Base-by-base conservation (phyloP, 2,329 filamentous ascomycete species). In the Exophiala viscosa region DNA sequence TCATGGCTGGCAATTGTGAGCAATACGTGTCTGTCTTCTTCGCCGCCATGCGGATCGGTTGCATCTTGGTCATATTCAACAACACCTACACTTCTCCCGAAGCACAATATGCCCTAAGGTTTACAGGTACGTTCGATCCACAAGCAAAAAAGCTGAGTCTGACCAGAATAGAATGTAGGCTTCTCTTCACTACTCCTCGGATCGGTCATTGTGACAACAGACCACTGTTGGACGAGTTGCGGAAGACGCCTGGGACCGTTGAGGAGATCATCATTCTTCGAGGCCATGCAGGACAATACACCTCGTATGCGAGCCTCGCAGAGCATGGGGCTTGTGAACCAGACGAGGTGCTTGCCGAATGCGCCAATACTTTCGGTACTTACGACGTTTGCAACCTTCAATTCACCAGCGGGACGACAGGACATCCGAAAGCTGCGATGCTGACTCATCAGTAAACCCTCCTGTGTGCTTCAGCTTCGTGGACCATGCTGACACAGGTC, bases 31-130 rank as follows among this genome's bases (percentile, higher is more conserved):
- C 85, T 2, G 78, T 89, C 13, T 88, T 89, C 74, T 89, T 90
- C 60, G 86, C 85, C 3, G 84, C 83, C 9, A 82, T 84, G 36
- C 77, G 81, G 42, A 55, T 87, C 14, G 84, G 85, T 8, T 83
- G 80, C 42, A 83, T 86, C 41, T 74, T 90, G 47, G 87, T 90
- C 23, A 88, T 90, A 40, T 73, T 91, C 60, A 91, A 91, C 72
- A 91, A 90, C 70, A 91, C 87, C 0, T 91, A 91, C 66, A 91
- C 87, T 1, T 77, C 84, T 2, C 81, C 79, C 1, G 87, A 91
- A 69, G 83, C 86, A 43, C 78, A 83, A 66, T 86, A 87, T 67
- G 87, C 85, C 8, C 69, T 91, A 23, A 78, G 79, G 49, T 88
- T 90, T 64, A 83, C 85, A 13, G 82, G 84, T 86, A 70, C 60